A percentile compares a stretch with the other conserved stretches of the same genome.
Evolutionary conservation across 345 rosid genomes (phyloP).

Genomic region (Eucalyptus urophylla): DNA sequence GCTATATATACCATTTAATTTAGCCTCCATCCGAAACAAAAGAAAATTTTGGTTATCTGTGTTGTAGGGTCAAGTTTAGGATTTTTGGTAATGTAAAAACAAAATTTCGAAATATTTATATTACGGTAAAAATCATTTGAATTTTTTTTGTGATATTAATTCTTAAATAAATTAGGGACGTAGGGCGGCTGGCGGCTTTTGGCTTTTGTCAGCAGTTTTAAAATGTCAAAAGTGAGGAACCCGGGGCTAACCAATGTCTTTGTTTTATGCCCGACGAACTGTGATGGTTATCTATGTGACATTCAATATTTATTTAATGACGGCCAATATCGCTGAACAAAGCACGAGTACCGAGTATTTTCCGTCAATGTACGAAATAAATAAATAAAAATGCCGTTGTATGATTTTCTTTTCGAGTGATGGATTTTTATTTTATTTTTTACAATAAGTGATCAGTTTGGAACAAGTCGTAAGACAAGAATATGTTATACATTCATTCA

Average conservation of each 20-base stretch:
- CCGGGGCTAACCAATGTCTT: rapidly evolving
- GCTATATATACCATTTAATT: rapidly evolving
- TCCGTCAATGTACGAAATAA: neutral
- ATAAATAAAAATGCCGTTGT: neutral
- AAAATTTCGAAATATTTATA: no score
- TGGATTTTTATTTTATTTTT: neutral
- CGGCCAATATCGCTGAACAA: neutral
- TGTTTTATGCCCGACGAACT: neutral
- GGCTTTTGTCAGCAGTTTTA: neutral
- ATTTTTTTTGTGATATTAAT: no score
- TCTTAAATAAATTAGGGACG: neutral
- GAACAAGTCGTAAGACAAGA: neutral
- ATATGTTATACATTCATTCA: rapidly evolving
- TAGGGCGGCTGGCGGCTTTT: neutral
- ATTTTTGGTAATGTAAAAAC: rapidly evolving
- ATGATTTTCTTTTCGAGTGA: neutral
- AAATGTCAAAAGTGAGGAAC: neutral
- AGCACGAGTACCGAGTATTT: neutral
- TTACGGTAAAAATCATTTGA: neutral
- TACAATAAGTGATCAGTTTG: rapidly evolving
- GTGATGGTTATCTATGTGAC: neutral
- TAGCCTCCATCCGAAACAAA: no score
- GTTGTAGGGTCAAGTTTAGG: rapidly evolving
- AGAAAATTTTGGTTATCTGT: rapidly evolving
- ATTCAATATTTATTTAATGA: neutral